A percentile compares a stretch with the other conserved stretches of the same genome.
Evolutionary conservation across 2,329 filamentous ascomycete species (phyloP).

Genomic region (Dothideomycetes sp.): DNA sequence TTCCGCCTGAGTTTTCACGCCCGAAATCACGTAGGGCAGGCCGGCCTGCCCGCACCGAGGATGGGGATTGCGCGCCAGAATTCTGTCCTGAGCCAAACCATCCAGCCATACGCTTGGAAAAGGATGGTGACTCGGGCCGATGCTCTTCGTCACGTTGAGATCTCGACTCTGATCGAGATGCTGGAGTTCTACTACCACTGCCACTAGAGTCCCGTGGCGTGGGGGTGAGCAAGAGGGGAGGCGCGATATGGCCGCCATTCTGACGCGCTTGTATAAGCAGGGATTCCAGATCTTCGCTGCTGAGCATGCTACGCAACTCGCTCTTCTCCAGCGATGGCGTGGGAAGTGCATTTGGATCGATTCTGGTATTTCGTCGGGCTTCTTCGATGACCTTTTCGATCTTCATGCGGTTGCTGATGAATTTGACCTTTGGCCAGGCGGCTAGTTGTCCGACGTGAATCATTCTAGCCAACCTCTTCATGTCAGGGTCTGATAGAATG

Average conservation of each 20-base stretch:
- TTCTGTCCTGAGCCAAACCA: conserved; percentile 16
- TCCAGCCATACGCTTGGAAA: conserved; percentile 19
- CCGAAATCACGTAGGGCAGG: conserved; percentile 2
- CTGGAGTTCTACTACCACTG: conserved; percentile 1
- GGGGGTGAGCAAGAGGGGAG: conserved; percentile 15
- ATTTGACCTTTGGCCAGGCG: conserved; percentile 83
- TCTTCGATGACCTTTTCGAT: conserved; percentile 60
- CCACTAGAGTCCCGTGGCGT: background rate
- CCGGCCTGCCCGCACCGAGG: conserved; percentile 14
- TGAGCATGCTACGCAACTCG: conserved; percentile 25
- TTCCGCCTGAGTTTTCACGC: conserved; percentile 7
- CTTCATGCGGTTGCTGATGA: conserved; percentile 76
- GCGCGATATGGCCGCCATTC: conserved; percentile 18
- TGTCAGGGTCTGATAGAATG: conserved; percentile 75
- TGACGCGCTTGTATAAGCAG: conserved; percentile 25
- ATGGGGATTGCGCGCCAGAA: conserved; percentile 12
- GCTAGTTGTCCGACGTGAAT: conserved; percentile 82
- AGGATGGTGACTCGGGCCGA: conserved; percentile 16
- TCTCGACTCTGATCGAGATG: background rate
- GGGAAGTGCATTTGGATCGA: conserved; percentile 18
- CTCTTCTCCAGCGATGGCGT: conserved; percentile 15
- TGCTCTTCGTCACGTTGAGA: conserved; percentile 1
- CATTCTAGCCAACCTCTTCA: conserved; percentile 70
- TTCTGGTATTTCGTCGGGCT: conserved; percentile 35
- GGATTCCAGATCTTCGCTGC: conserved; percentile 34